These are phyloP conservation scores for Hirschfeldia incana DNA, from an alignment of 345 rosid species.

Conservation along the genomic window DNA sequence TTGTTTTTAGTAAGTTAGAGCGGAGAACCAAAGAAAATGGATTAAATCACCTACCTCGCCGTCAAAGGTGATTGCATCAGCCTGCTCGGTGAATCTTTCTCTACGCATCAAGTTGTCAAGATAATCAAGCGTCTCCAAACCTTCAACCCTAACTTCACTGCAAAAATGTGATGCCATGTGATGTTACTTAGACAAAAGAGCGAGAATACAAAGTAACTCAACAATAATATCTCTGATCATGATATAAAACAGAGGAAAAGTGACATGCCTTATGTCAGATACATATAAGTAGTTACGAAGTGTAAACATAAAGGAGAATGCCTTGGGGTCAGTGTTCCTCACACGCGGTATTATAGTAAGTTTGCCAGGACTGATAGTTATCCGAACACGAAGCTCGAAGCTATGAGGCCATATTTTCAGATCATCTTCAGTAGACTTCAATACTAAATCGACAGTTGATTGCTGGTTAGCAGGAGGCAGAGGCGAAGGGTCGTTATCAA, in stretches of 20 bases:
- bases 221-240: too few relatives aligned
- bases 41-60: constrained; percentile 67
- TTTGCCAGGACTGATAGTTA: constrained; percentile 69
- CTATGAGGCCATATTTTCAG: constrained; percentile 78
- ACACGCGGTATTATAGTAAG: constrained; percentile 87
- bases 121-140: constrained; percentile 96
- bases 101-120: constrained; percentile 65
- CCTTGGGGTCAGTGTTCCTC: constrained; percentile 74
- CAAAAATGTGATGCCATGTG: constrained; percentile 37
- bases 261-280: constrained; percentile 79
- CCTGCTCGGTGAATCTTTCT: constrained; percentile 92
- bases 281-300: constrained; percentile 75
- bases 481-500: constrained; percentile 78
- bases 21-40: background rate
- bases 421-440: constrained; percentile 79
- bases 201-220: too few relatives aligned
- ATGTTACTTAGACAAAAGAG: background rate
- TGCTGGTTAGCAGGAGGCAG: constrained; percentile 64
- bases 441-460: constrained; percentile 74
- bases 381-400: constrained; percentile 86
- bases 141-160: constrained; percentile 98
- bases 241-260: background rate
- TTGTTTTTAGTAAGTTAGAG: background rate
- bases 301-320: constrained; percentile 73
- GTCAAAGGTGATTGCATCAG: constrained; percentile 93